phyloP scores from a whole-genome alignment of 352 stramenopile species.

The Pythium phragmitis region DNA sequence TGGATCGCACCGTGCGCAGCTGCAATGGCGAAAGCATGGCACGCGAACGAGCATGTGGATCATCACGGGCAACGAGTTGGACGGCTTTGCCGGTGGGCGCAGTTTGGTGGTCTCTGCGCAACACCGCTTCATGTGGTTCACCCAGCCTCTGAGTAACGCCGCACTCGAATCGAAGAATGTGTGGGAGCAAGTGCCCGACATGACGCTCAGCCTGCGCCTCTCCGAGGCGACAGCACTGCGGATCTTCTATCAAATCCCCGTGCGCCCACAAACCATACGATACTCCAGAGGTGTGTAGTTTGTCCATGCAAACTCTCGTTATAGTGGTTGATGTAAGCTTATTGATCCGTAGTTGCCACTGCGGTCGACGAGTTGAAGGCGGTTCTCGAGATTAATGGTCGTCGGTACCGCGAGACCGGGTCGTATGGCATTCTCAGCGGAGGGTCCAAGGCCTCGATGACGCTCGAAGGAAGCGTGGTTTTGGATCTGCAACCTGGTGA shows the following conservation, averaged over 20 bases:
- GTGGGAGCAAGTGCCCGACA: conserved; percentile 60
- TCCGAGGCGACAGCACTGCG: conserved; percentile 45
- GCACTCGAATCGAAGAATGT: conserved; percentile 42
- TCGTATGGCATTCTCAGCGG: conserved; percentile 59
- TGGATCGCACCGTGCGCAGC: conserved; percentile 44
- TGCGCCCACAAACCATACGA: conserved; percentile 50
- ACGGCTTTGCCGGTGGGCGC: conserved; percentile 65
- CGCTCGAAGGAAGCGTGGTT: conserved; percentile 59
- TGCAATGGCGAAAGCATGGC: conserved; percentile 76
- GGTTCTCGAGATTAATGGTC: conserved; percentile 59
- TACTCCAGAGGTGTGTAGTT: conserved; percentile 45
- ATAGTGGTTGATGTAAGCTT: not conserved
- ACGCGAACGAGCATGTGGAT: conserved; percentile 49
- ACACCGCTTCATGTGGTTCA: conserved; percentile 68
- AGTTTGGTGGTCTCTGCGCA: conserved; percentile 65
- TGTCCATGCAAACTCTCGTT: not conserved
- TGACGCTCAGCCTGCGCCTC: conserved; percentile 51
- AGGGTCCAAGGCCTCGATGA: conserved; percentile 52
- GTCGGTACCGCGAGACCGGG: conserved; percentile 66
- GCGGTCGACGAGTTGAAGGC: conserved; percentile 63
- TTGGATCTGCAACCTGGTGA: conserved; percentile 65
- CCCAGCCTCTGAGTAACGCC: conserved; percentile 45
- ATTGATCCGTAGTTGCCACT: conserved; percentile 35
- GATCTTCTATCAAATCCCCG: conserved; percentile 77
- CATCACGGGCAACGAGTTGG: conserved; percentile 55